Percentiles rank a stretch among this genome's conserved stretches.
Conservation (phyloP, 345 rosid species). For the Euphorbia lathyris region DNA sequence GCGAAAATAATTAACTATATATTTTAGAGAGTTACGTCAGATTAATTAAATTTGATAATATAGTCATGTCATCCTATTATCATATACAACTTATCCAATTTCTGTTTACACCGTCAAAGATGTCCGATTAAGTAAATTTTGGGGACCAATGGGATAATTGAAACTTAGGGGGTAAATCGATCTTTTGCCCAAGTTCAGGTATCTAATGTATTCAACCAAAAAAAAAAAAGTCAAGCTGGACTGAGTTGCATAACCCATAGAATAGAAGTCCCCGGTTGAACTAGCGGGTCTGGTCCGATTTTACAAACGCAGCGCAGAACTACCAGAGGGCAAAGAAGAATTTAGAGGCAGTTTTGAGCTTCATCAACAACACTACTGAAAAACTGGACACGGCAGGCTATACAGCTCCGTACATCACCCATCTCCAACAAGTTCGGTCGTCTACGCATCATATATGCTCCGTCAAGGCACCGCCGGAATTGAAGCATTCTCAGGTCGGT, state of each 20-base stretch:
- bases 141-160: no score
- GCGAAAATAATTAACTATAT: no score
- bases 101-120: no score
- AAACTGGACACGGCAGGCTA: not conserved
- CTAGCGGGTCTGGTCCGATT: not conserved
- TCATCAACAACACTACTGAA: not conserved
- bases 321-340: not conserved
- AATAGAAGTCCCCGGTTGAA: not conserved
- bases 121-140: no score
- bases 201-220: no score
- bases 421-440: not conserved
- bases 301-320: not conserved
- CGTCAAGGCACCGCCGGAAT: not conserved
- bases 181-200: no score
- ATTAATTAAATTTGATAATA: no score
- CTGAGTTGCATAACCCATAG: no score
- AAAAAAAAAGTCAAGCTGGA: not conserved
- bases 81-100: no score
- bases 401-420: not conserved
- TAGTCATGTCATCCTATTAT: no score
- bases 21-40: no score
- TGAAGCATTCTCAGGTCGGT: not conserved
- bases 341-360: not conserved
- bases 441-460: not conserved
- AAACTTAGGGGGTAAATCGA: no score